A percentile compares a stretch with the other conserved stretches of the same genome.
Evolutionary conservation across 2,329 filamentous ascomycete species (phyloP).

Genomic region (Apiospora malaysiana): DNA sequence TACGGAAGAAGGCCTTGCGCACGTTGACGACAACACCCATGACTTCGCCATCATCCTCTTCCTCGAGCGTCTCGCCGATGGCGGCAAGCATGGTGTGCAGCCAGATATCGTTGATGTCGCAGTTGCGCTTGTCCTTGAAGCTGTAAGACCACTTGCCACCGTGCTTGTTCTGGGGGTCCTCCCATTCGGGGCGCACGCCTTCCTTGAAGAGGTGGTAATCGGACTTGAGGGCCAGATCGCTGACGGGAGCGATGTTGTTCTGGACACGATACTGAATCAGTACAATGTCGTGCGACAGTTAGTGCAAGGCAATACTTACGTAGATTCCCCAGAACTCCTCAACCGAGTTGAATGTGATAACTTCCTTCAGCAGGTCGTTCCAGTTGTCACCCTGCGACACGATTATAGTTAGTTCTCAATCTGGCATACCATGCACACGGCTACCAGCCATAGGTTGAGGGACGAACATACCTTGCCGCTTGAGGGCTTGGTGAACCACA

Average conservation of each 20-base stretch:
- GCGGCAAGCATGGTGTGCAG: conserved; percentile 95
- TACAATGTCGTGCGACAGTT: not conserved
- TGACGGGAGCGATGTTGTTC: conserved; percentile 99
- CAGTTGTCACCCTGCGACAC: conserved; percentile 87
- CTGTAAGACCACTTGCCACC: conserved; percentile 99
- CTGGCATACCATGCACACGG: not conserved
- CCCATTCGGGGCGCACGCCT: conserved; percentile 96
- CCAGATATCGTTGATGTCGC: conserved; percentile 96
- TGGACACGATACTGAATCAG: conserved; percentile 45
- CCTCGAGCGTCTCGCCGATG: conserved; percentile 97
- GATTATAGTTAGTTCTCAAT: not conserved
- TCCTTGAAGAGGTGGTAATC: conserved; percentile 99
- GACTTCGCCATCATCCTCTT: conserved; percentile 92
- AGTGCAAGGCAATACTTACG: conserved; percentile 62
- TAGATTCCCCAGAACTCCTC: conserved; percentile 99
- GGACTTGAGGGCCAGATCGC: conserved; percentile 94
- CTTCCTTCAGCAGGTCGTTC: conserved; percentile 97
- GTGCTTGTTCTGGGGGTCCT: conserved; percentile 98
- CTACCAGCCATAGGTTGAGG: not conserved
- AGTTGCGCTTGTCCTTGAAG: conserved; percentile 92
- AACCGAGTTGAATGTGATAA: conserved; percentile 97
- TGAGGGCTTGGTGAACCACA: conserved; percentile 99
- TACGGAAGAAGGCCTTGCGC: conserved; percentile 96
- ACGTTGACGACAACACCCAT: conserved; percentile 99
- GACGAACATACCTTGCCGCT: conserved; percentile 80